These are phyloP conservation scores for Eucalyptus camaldulensis DNA, from an alignment of 345 rosid species.

Conservation along the genomic window DNA sequence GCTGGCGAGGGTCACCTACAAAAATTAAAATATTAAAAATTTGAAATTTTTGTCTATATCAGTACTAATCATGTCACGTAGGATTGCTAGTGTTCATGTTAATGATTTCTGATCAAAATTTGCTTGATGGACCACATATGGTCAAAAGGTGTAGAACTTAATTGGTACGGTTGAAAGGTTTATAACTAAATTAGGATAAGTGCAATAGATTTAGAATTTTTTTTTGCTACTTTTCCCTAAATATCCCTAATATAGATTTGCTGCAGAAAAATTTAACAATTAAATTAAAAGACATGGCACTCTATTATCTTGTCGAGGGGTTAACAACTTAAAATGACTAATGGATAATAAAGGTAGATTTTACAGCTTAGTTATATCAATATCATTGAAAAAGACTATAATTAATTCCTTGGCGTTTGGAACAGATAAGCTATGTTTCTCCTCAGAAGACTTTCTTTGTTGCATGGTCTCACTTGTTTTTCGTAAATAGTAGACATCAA, in stretches of 20 bases:
- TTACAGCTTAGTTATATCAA: not conserved
- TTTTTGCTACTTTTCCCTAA: not conserved
- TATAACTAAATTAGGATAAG: fast-evolving
- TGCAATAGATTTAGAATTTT: no score
- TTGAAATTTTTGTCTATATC: no score
- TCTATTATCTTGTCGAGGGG: not conserved
- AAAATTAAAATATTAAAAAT: no score
- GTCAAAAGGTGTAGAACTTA: no score
- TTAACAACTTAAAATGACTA: not conserved
- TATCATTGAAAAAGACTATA: not conserved
- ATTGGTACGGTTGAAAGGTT: no score
- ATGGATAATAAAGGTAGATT: not conserved
- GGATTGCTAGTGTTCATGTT: fast-evolving
- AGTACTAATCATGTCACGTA: fast-evolving
- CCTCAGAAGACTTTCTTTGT: not conserved
- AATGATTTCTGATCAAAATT: fast-evolving
- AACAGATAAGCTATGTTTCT: not conserved
- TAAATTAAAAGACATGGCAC: not conserved
- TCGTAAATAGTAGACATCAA: no score
- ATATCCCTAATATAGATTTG: not conserved
- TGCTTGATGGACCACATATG: no score
- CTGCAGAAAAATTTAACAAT: not conserved
- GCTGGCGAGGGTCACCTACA: no score
- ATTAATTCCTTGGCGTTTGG: not conserved
- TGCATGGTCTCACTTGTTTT: not conserved